phyloP scores from a whole-genome alignment of 768 basidiomycete species.

The Hygrocybe coccinea region DNA sequence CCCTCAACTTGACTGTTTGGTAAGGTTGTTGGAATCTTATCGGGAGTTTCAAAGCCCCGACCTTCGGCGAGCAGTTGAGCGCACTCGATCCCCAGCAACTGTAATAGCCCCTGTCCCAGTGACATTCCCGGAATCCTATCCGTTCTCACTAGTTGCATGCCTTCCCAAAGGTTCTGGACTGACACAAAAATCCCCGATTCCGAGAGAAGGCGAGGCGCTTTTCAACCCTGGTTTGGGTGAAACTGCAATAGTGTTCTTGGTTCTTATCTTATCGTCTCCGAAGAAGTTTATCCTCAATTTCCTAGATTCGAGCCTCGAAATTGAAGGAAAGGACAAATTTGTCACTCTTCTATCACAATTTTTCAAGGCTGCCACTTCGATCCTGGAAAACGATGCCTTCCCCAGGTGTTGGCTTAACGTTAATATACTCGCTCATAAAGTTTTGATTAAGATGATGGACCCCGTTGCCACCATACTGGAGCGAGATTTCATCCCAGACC shows the following conservation, averaged over 20 bases:
- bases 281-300: slow-evolving; percentile 72
- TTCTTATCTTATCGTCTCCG: slow-evolving; percentile 75
- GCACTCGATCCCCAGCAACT: slow-evolving; percentile 55
- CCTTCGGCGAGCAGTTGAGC: slow-evolving; percentile 66
- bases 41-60: slow-evolving; percentile 70
- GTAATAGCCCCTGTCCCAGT: slow-evolving; percentile 59
- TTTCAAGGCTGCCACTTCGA: slow-evolving; percentile 76
- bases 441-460: slow-evolving; percentile 84
- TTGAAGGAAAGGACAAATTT: slow-evolving; percentile 83
- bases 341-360: slow-evolving; percentile 65
- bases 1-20: slow-evolving; percentile 8
- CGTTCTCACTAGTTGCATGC: slow-evolving; percentile 74
- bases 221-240: slow-evolving; percentile 82
- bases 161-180: slow-evolving; percentile 52
- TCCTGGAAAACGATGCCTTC: slow-evolving; percentile 84
- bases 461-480: slow-evolving; percentile 74
- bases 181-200: slow-evolving; percentile 36
- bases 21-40: slow-evolving; percentile 82
- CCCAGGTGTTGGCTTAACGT: slow-evolving; percentile 89
- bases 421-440: slow-evolving; percentile 81
- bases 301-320: slow-evolving; percentile 74
- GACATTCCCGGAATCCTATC: slow-evolving; percentile 91
- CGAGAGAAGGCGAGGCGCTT: slow-evolving; percentile 43
- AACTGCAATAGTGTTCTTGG: slow-evolving; percentile 77
- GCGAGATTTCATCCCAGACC: slow-evolving; percentile 72